Evolutionary conservation across 2,329 filamentous ascomycete species (phyloP).

Genomic region (Pezicula neosporulosa): DNA sequence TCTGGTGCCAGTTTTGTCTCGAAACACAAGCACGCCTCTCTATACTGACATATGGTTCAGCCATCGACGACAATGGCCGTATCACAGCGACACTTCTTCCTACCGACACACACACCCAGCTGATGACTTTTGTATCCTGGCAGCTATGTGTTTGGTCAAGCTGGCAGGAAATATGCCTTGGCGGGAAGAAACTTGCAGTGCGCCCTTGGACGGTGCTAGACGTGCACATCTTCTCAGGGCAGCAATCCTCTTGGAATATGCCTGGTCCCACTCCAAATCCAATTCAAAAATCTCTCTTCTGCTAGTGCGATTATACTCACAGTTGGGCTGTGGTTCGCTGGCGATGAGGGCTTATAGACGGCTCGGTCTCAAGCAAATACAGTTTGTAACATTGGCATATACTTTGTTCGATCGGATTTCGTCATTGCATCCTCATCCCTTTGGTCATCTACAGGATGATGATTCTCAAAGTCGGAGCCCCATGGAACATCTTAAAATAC

Average conservation of each 20-base stretch:
- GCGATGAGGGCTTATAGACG: conserved; percentile 33
- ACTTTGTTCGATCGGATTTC: conserved; percentile 35
- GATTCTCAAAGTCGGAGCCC: conserved; percentile 14
- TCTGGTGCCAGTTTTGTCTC: conserved; percentile 18
- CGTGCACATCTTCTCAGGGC: conserved; percentile 26
- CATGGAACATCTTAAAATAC: conserved; percentile 20
- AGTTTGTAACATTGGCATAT: conserved; percentile 36
- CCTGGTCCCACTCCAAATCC: conserved; percentile 29
- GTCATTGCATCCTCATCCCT: conserved; percentile 32
- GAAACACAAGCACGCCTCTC: conserved; percentile 13
- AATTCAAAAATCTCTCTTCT: conserved; percentile 36
- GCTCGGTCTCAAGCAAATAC: conserved; percentile 35
- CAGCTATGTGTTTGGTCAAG: conserved; percentile 28
- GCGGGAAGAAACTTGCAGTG: neutral
- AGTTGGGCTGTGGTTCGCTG: conserved; percentile 32
- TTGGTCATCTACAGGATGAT: conserved; percentile 14
- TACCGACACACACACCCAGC: conserved; percentile 30
- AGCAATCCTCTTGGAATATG: conserved; percentile 26
- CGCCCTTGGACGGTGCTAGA: conserved; percentile 9
- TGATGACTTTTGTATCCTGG: conserved; percentile 27
- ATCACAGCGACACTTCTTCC: conserved; percentile 22
- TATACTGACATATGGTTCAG: conserved; percentile 17
- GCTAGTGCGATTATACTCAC: conserved; percentile 32
- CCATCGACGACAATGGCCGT: conserved; percentile 18
- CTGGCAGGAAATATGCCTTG: conserved; percentile 13